Percentiles rank a stretch among this genome's conserved stretches.
Evolutionary conservation across 805 yeast species (phyloP).

Genomic region (Henningerozyma blattae): DNA sequence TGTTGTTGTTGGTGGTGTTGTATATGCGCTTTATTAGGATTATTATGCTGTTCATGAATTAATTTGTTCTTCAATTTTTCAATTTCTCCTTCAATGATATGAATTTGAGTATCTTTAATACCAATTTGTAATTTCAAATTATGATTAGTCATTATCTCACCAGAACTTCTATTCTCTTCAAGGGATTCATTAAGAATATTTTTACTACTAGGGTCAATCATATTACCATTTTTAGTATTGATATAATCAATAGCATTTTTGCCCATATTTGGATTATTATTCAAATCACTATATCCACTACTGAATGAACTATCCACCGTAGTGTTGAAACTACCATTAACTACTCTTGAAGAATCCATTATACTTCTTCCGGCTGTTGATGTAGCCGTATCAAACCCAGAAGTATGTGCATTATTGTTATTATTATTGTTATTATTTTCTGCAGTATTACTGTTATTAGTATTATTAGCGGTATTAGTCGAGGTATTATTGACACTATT

Average conservation of each 20-base stretch:
- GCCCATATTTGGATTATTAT: too few species aligned
- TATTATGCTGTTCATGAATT: conserved; percentile 19
- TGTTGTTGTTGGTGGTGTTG: conserved; percentile 2
- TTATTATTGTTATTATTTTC: too few species aligned
- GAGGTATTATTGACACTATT: too few species aligned
- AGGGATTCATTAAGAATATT: too few species aligned
- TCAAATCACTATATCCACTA: not conserved
- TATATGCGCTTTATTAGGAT: not conserved
- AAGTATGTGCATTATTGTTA: not conserved
- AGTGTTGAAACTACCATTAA: not conserved
- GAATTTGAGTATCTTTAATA: conserved; percentile 41
- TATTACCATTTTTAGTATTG: too few species aligned
- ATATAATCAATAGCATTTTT: too few species aligned
- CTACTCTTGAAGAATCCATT: not conserved
- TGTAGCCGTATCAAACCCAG: not conserved
- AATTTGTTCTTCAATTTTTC: conserved; percentile 23
- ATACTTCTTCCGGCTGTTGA: not conserved
- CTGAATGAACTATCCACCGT: not conserved
- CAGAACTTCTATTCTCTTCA: too few species aligned
- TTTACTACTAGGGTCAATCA: too few species aligned
- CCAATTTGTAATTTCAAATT: conserved; percentile 38
- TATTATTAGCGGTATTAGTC: not conserved
- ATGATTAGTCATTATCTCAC: too few species aligned
- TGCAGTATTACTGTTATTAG: not conserved
- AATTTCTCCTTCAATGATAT: conserved; percentile 34